Base-by-base conservation (phyloP, 306 rosid species). In the Astragalus membranaceus region DNA sequence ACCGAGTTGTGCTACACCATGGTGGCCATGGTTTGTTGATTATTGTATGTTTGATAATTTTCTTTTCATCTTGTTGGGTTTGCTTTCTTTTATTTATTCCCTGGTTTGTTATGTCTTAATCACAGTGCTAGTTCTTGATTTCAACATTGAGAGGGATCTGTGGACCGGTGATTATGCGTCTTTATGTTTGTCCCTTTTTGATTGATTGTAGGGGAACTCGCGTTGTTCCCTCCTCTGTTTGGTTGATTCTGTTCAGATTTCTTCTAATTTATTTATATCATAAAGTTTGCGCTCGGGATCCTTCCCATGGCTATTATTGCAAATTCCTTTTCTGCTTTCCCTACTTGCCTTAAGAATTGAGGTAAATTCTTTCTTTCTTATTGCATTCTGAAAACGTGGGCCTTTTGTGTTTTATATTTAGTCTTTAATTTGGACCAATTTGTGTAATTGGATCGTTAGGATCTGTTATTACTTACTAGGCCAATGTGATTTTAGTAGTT, bases 381-480 rank as follows among this genome's bases (percentile, higher is more conserved):
- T 53, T n/a, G 35, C 10, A 30, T 37, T 57, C 67, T 12, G 53
- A 9, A 20, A 56, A 36, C 53, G 16, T 29, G 15, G 47, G 57
- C 12, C 13, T 61, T 50, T 61, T 48, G 10, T 47, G 7, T 10
- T 29, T 64, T 58, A 49, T 37, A 2, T 49, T 44, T 10, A 55
- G 39, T 13, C 9, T 51, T 17, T 76, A 20, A 39, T 61, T 44
- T 64, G 61, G 12, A 32, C 33, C 39, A 1, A 6, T 42, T 42
- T 79, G 46, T 53, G 50, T 64, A 16, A 71, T 44, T 67, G 66
- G 66, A 59, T 49, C 33, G 9, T 58, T 42, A 13, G 3, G 44
- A 63, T 52, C 30, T 3, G 30, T 43, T 53, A 30, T 6, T 35
- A 35, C 39, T 14, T 48, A 17, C 42, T 42, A 56, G 12, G 41